Percentiles rank a stretch among this genome's conserved stretches.
phyloP scores from a whole-genome alignment of 1,284 basidiomycete species.

The Ustilago xerochloae region DNA sequence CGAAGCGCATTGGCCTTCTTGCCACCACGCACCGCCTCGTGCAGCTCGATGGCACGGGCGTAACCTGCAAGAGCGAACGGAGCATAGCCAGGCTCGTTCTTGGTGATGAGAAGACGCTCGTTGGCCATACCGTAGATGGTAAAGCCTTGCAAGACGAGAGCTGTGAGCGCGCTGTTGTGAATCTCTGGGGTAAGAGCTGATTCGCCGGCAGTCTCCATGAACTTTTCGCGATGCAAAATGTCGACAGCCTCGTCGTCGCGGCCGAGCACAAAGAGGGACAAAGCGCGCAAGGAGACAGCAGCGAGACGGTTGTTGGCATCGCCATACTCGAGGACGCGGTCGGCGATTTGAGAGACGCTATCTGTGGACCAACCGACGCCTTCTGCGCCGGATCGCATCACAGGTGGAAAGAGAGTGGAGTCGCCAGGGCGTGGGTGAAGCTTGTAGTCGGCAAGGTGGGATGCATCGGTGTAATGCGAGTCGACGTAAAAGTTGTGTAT shows the following conservation, averaged over 20 bases:
- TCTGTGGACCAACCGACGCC: slow-evolving; percentile 56
- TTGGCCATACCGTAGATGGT: slow-evolving; percentile 64
- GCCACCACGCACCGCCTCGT: slow-evolving; percentile 61
- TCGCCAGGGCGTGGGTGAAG: slow-evolving; percentile 26
- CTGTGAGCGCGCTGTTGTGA: slow-evolving; percentile 42
- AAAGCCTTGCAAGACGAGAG: slow-evolving; percentile 57
- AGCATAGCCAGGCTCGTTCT: slow-evolving; percentile 47
- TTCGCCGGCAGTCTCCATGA: slow-evolving; percentile 52
- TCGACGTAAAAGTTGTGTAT: slow-evolving; percentile 41
- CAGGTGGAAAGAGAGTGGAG: slow-evolving; percentile 53
- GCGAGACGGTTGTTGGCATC: slow-evolving; percentile 26
- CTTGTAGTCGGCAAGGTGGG: slow-evolving; percentile 51
- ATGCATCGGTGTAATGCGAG: slow-evolving; percentile 51
- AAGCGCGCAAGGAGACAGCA: slow-evolving; percentile 48
- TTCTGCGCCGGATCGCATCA: slow-evolving; percentile 30
- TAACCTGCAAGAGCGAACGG: slow-evolving; percentile 61
- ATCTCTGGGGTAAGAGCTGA: slow-evolving; percentile 26
- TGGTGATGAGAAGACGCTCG: slow-evolving; percentile 52
- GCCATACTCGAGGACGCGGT: slow-evolving; percentile 46
- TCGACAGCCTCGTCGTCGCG: slow-evolving; percentile 59
- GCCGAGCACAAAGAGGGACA: slow-evolving; percentile 60
- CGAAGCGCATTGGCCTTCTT: slow-evolving; percentile 58
- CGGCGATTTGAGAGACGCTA: slow-evolving; percentile 32
- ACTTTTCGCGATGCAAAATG: slow-evolving; percentile 56
- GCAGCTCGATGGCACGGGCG: slow-evolving; percentile 60